Percentiles rank a stretch among this genome's conserved stretches.
Conservation (phyloP, 1,139 yeast species). For the Debaryomyces robertsiae region DNA sequence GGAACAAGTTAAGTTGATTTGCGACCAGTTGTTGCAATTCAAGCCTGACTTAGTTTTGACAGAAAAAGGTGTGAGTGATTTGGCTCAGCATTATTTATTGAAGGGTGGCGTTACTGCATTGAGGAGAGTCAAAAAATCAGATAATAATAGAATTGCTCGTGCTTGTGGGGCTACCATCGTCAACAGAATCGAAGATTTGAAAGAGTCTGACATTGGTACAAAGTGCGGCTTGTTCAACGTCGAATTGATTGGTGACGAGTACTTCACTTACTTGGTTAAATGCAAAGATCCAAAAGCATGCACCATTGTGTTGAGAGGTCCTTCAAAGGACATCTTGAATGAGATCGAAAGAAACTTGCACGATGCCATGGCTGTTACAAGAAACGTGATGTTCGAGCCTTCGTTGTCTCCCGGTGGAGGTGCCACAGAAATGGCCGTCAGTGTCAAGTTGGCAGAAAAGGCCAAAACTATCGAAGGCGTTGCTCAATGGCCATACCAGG, state of each 20-base stretch:
- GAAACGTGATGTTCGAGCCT: constrained; percentile 95
- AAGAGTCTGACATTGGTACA: constrained; percentile 86
- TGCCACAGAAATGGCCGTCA: constrained; percentile 98
- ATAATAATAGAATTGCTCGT: constrained; percentile 94
- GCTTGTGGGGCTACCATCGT: constrained; percentile 98
- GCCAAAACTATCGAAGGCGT: constrained; percentile 94
- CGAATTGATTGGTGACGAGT: constrained; percentile 96
- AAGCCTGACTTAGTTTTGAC: constrained; percentile 95
- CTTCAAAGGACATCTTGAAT: constrained; percentile 93
- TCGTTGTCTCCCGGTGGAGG: constrained; percentile 98
- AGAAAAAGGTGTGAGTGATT: constrained; percentile 97
- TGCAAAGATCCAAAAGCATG: constrained; percentile 91
- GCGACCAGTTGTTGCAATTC: constrained; percentile 81
- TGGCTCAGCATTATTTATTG: constrained; percentile 94
- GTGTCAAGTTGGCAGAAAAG: constrained; percentile 84
- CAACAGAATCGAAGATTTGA: constrained; percentile 91
- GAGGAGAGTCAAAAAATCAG: constrained; percentile 94
- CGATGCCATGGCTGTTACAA: constrained; percentile 98
- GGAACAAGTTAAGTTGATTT: constrained; percentile 87
- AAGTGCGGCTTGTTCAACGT: constrained; percentile 90
- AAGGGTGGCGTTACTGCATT: constrained; percentile 93
- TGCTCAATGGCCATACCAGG: constrained; percentile 98
- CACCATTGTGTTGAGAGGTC: constrained; percentile 90
- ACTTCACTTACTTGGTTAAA: constrained; percentile 81
- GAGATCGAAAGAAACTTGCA: constrained; percentile 97